These are phyloP conservation scores for Exophiala lecanii-corni DNA, from an alignment of 2,329 filamentous ascomycete genomes.

Conservation along the genomic window DNA sequence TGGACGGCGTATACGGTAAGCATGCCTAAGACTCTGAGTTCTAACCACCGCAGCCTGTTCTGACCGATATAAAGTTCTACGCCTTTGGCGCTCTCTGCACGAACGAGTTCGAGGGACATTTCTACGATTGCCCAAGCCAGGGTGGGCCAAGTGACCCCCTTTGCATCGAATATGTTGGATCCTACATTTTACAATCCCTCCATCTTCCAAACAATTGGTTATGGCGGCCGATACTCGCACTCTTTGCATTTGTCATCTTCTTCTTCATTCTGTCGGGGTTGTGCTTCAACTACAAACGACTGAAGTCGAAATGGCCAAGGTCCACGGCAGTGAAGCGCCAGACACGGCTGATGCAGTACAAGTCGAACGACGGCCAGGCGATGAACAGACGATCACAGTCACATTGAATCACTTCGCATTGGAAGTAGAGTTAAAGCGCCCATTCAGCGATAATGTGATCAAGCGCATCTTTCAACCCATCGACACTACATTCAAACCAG, in stretches of 20 bases:
- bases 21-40: background rate
- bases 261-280: constrained; percentile 60
- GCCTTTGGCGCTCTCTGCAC: constrained; percentile 65
- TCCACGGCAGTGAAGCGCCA: constrained; percentile 50
- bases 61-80: constrained; percentile 48
- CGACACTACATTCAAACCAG: constrained; percentile 62
- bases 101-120: constrained; percentile 63
- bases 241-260: constrained; percentile 58
- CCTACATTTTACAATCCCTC: constrained; percentile 64
- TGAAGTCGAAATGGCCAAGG: constrained; percentile 65
- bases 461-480: constrained; percentile 60
- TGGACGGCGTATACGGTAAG: constrained; percentile 33
- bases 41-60: too few relatives aligned
- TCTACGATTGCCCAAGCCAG: constrained; percentile 66
- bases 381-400: constrained; percentile 59
- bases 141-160: constrained; percentile 59
- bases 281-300: constrained; percentile 61
- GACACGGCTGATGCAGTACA: constrained; percentile 51
- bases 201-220: constrained; percentile 64
- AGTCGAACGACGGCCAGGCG: constrained; percentile 58
- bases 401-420: constrained; percentile 61
- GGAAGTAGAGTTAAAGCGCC: constrained; percentile 20
- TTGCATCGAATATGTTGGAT: constrained; percentile 65
- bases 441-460: constrained; percentile 5
- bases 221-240: constrained; percentile 58